Conservation (phyloP, 345 rosid species). For the Brassica incana region DNA sequence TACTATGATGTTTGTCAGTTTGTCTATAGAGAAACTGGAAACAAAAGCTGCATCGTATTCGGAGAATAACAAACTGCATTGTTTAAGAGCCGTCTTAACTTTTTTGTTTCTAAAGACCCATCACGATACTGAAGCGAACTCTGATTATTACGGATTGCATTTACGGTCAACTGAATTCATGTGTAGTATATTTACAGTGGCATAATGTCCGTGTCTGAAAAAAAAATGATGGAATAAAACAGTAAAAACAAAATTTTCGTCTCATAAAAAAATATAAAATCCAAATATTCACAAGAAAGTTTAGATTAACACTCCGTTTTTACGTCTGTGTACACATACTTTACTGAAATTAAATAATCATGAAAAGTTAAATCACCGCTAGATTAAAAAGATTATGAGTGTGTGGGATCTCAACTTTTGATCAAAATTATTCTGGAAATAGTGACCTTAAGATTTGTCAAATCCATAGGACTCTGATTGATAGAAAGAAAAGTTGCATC, state of each 20-base stretch:
- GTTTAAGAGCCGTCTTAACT: neutral
- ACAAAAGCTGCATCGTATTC: neutral
- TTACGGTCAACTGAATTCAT: neutral
- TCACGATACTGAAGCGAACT: neutral
- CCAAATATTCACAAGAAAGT: neutral
- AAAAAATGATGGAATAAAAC: neutral
- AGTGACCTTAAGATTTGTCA: slow-evolving; percentile 58
- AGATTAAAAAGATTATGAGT: slow-evolving; percentile 3
- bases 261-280: neutral
- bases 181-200: neutral
- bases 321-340: neutral
- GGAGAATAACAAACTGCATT: neutral
- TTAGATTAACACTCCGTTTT: neutral
- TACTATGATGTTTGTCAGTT: neutral
- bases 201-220: neutral
- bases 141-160: neutral
- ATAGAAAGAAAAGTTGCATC: slow-evolving; percentile 33
- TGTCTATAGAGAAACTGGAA: neutral
- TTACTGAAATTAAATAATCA: neutral
- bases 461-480: slow-evolving; percentile 51
- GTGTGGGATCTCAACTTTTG: slow-evolving; percentile 30
- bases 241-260: neutral
- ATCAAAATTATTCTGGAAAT: slow-evolving; percentile 33
- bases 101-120: neutral
- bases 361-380: neutral